phyloP scores from a whole-genome alignment of 768 basidiomycete species.

The Mrakia gelida region DNA sequence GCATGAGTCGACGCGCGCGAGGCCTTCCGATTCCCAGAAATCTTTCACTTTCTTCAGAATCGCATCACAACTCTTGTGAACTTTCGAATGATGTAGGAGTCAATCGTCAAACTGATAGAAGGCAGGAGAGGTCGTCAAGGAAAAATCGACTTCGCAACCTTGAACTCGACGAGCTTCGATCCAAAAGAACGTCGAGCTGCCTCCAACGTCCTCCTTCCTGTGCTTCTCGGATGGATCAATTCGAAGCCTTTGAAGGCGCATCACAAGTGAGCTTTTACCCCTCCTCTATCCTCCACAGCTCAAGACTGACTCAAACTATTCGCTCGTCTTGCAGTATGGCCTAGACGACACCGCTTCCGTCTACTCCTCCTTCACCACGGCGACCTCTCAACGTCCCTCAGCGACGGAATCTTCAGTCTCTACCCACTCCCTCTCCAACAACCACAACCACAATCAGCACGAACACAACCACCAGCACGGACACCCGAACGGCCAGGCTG shows the following conservation, averaged over 20 bases:
- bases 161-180: neutral
- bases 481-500: slow-evolving; percentile 20
- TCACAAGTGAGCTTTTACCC: slow-evolving; percentile 38
- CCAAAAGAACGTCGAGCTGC: neutral
- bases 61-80: too few species aligned
- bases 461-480: slow-evolving; percentile 20
- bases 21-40: too few species aligned
- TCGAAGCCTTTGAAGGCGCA: slow-evolving; percentile 46
- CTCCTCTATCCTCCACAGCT: neutral
- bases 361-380: slow-evolving; percentile 31
- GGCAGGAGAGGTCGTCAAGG: neutral
- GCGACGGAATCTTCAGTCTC: slow-evolving; percentile 19
- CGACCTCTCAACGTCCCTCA: slow-evolving; percentile 32
- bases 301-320: neutral
- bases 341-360: slow-evolving; percentile 41
- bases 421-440: slow-evolving; percentile 32
- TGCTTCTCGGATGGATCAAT: slow-evolving; percentile 36
- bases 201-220: neutral
- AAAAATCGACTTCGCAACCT: neutral
- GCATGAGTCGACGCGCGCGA: too few species aligned
- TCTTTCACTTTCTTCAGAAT: too few species aligned
- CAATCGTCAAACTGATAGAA: too few species aligned
- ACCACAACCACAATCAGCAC: slow-evolving; percentile 15
- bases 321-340: slow-evolving; percentile 37
- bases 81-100: too few species aligned